These are phyloP conservation scores for Sugiyamaella floridensis DNA, from an alignment of 805 yeast species.

Conservation along the genomic window DNA sequence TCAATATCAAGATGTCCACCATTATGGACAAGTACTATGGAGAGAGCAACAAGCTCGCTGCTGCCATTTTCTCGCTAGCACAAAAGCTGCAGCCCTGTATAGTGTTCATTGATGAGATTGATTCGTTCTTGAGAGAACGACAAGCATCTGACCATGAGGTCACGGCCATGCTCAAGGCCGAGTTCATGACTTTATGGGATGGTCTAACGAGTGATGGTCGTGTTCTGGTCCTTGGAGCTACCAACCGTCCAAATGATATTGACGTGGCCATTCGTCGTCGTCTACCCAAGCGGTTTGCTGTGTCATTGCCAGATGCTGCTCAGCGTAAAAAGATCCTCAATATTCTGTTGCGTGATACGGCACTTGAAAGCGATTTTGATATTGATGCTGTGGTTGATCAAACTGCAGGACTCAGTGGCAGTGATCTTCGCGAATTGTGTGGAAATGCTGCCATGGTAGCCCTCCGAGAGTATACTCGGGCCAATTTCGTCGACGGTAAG, in stretches of 20 bases:
- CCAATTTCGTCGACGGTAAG: conserved; percentile 42
- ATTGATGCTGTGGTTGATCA: conserved; percentile 49
- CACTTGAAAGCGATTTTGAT: conserved; percentile 55
- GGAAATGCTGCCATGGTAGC: conserved; percentile 90
- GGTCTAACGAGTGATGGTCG: conserved; percentile 77
- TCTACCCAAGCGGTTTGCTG: conserved; percentile 82
- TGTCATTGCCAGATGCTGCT: conserved; percentile 57
- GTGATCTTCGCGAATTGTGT: conserved; percentile 84
- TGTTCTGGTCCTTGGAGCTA: conserved; percentile 86
- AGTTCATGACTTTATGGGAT: conserved; percentile 97
- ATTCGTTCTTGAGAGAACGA: conserved; percentile 85
- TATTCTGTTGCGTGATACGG: conserved; percentile 62
- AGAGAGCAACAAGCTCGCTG: conserved; percentile 87
- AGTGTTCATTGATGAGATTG: conserved; percentile 92
- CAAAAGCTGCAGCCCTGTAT: conserved; percentile 89
- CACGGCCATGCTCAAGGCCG: conserved; percentile 91
- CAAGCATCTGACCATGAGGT: conserved; percentile 84
- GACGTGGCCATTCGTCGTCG: conserved; percentile 90
- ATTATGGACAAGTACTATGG: conserved; percentile 98
- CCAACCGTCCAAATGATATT: conserved; percentile 85
- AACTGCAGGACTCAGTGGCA: conserved; percentile 79
- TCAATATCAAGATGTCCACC: conserved; percentile 86
- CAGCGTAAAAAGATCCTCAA: conserved; percentile 66
- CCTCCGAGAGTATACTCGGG: conserved; percentile 73
- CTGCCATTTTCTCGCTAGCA: conserved; percentile 87